These are phyloP conservation scores for Aspergillus conjunctus DNA, from an alignment of 495 filamentous ascomycete species.

Conservation along the genomic window DNA sequence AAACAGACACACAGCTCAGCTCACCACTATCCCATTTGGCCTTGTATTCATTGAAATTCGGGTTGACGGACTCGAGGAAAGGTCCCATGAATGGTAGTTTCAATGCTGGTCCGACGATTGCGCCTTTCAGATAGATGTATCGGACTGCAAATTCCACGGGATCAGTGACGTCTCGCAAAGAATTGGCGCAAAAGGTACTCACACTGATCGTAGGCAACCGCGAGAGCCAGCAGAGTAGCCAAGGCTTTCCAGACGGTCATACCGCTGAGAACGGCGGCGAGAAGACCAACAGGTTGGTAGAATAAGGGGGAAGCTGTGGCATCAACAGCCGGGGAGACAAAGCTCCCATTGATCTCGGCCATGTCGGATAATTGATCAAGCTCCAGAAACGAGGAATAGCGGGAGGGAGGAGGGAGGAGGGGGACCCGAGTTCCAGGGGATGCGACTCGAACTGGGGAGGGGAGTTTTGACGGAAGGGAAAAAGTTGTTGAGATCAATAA, in stretches of 20 bases:
- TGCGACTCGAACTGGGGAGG: slow-evolving; percentile 12
- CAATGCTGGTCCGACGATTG: slow-evolving; percentile 76
- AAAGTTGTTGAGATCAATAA: slow-evolving; percentile 5
- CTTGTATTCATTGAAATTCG: slow-evolving; percentile 87
- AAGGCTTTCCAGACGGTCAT: slow-evolving; percentile 64
- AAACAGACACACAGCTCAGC: slow-evolving; percentile 95
- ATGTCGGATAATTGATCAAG: slow-evolving; percentile 41
- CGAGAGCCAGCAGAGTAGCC: slow-evolving; percentile 65
- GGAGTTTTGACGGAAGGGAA: slow-evolving; percentile 12
- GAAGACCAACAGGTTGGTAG: slow-evolving; percentile 43
- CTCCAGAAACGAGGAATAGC: slow-evolving; percentile 26
- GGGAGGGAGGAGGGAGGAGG: slow-evolving; percentile 4
- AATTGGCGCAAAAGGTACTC: slow-evolving; percentile 32
- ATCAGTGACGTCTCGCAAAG: background rate
- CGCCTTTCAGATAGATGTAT: slow-evolving; percentile 84
- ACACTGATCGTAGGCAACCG: slow-evolving; percentile 87
- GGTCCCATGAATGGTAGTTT: slow-evolving; percentile 97
- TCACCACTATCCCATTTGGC: slow-evolving; percentile 89
- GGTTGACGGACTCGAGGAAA: slow-evolving; percentile 88
- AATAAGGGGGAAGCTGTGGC: slow-evolving; percentile 55
- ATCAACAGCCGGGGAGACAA: slow-evolving; percentile 76
- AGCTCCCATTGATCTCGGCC: slow-evolving; percentile 68
- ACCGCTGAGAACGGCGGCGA: slow-evolving; percentile 53
- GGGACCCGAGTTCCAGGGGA: slow-evolving; percentile 3
- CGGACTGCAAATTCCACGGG: slow-evolving; percentile 55